A percentile compares a stretch with the other conserved stretches of the same genome.
Conservation (phyloP, 176 grass and related monocot species). For the Miscanthus lutarioriparius region DNA sequence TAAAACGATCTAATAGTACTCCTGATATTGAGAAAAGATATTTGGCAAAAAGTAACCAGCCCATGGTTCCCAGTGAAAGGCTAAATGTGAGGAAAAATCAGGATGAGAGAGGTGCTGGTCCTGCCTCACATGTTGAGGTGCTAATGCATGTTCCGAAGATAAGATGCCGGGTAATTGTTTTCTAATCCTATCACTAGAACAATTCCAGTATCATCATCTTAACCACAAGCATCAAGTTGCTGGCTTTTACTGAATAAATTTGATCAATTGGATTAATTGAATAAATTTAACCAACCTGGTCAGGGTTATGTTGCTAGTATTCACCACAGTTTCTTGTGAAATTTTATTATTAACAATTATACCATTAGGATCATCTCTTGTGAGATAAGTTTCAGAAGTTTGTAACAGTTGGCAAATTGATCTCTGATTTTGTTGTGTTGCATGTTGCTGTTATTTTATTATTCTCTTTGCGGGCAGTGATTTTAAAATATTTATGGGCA, state of each 20-base stretch:
- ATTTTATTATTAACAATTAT: neutral
- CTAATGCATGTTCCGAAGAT: slow-evolving; percentile 72
- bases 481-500: slow-evolving; percentile 7
- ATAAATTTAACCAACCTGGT: slow-evolving; percentile 12
- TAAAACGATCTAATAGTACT: slow-evolving; percentile 86
- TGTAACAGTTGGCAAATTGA: slow-evolving; percentile 7
- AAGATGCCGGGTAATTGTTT: slow-evolving; percentile 87
- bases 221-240: slow-evolving; percentile 8
- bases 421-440: slow-evolving; percentile 2
- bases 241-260: neutral
- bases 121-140: slow-evolving; percentile 53
- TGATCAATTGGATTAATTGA: neutral
- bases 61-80: slow-evolving; percentile 36
- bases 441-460: neutral
- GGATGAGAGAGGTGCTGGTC: slow-evolving; percentile 39
- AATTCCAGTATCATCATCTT: slow-evolving; percentile 38
- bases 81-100: slow-evolving; percentile 51
- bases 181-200: slow-evolving; percentile 29
- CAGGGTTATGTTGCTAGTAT: slow-evolving; percentile 8
- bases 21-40: slow-evolving; percentile 81
- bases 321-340: neutral
- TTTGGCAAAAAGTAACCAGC: slow-evolving; percentile 48
- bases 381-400: slow-evolving; percentile 20
- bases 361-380: neutral
- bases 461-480: neutral